Evolutionary conservation across 2,329 filamentous ascomycete genomes (phyloP).

Genomic region (Teratosphaeria pseudoeucalypti): DNA sequence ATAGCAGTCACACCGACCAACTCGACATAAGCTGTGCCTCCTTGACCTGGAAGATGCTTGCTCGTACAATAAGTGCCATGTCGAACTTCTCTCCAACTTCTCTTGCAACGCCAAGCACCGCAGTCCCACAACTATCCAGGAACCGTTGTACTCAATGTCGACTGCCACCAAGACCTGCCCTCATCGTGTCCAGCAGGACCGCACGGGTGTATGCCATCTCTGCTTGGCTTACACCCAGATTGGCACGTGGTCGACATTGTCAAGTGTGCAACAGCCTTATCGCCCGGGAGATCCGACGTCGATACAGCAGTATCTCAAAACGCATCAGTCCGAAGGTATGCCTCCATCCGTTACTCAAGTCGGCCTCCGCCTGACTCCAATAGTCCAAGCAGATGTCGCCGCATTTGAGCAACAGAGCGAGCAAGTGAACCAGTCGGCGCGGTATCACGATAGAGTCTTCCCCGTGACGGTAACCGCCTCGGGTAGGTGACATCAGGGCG

Average conservation of each 20-base stretch:
- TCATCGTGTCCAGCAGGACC: neutral
- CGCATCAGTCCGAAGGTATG: neutral
- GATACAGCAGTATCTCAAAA: neutral
- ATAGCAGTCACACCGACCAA: neutral
- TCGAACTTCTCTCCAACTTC: neutral
- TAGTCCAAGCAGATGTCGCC: neutral
- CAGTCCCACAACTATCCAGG: neutral
- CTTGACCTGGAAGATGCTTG: too few species aligned
- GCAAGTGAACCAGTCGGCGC: neutral
- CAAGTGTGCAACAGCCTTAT: neutral
- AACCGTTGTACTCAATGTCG: neutral
- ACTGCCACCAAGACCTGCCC: neutral
- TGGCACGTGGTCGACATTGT: neutral
- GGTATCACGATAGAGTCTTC: neutral
- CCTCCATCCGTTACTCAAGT: neutral
- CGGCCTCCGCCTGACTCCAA: neutral
- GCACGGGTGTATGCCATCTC: neutral
- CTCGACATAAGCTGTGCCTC: neutral
- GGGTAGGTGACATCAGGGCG: neutral
- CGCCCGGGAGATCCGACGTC: neutral
- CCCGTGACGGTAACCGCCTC: neutral
- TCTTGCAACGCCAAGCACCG: neutral
- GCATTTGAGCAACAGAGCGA: neutral
- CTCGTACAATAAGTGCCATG: too few species aligned
- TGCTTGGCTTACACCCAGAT: neutral